Percentiles rank a stretch among this genome's conserved stretches.
Conservation (phyloP, 176 grass and related monocot genomes). For the Poa annua region DNA sequence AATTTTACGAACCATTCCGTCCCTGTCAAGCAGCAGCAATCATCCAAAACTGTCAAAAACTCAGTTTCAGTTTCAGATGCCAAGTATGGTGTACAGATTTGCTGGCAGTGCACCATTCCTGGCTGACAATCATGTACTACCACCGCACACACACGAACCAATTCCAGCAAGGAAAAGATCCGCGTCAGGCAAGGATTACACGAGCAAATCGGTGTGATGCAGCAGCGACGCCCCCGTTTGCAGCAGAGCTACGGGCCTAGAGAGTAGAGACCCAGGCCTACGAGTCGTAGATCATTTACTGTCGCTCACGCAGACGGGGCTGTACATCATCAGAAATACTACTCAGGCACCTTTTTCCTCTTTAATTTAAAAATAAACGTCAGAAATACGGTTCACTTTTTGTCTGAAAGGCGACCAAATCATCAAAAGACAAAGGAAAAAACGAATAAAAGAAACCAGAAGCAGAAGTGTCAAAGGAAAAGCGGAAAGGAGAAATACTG, state of each 20-base stretch:
- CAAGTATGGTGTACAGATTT: too few relatives aligned
- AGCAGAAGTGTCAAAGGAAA: neutral
- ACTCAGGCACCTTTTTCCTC: neutral
- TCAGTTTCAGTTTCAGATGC: too few relatives aligned
- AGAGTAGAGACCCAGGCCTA: constrained; percentile 37
- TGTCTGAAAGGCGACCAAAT: neutral
- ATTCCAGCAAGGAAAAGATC: constrained; percentile 47
- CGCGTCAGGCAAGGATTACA: constrained; percentile 48
- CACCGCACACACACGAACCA: neutral
- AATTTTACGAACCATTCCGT: too few relatives aligned
- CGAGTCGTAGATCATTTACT: neutral
- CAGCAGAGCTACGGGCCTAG: constrained; percentile 7
- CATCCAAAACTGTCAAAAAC: too few relatives aligned
- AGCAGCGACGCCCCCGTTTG: constrained; percentile 2
- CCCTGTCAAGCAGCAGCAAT: too few relatives aligned
- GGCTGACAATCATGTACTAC: constrained; percentile 10
- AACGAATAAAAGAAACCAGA: neutral
- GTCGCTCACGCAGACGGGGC: constrained; percentile 2
- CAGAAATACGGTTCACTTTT: constrained; percentile 10
- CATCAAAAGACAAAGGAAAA: too few relatives aligned
- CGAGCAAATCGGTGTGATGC: constrained; percentile 39
- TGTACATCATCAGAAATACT: neutral
- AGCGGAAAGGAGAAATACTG: too few relatives aligned
- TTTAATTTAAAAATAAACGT: neutral
- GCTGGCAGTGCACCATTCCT: neutral